These are phyloP conservation scores for Xylaria sp. DNA, from an alignment of 2,329 filamentous ascomycete genomes.

Conservation along the genomic window DNA sequence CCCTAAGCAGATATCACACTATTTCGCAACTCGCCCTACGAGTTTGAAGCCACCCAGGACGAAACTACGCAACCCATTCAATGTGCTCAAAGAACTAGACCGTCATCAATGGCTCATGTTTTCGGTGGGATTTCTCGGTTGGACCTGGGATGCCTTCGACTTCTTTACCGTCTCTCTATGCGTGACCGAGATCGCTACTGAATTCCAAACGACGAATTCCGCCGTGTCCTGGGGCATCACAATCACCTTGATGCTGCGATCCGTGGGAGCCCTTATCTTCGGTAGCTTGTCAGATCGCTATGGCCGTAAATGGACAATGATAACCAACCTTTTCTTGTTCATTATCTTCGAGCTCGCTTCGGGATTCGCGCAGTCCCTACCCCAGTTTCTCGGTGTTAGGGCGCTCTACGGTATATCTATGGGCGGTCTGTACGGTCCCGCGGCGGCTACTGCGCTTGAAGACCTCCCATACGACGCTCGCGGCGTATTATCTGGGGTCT, in stretches of 20 bases:
- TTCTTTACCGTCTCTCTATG: conserved; percentile 38
- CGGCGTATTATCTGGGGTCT: conserved; percentile 36
- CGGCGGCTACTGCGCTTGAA: conserved; percentile 38
- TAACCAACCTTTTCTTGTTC: conserved; percentile 35
- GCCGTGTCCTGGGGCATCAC: conserved; percentile 40
- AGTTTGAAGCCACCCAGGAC: conserved; percentile 50
- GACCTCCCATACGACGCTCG: conserved; percentile 39
- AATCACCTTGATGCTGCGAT: conserved; percentile 38
- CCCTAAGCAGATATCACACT: conserved; percentile 48
- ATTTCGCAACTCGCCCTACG: conserved; percentile 50
- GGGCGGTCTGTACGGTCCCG: conserved; percentile 39
- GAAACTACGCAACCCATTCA: conserved; percentile 45
- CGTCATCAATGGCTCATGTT: conserved; percentile 50
- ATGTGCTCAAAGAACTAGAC: conserved; percentile 46
- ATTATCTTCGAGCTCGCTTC: conserved; percentile 39
- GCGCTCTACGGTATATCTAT: conserved; percentile 40
- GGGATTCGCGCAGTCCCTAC: conserved; percentile 35
- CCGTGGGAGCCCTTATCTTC: conserved; percentile 36
- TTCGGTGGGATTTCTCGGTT: conserved; percentile 33
- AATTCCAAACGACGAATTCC: conserved; percentile 35
- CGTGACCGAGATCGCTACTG: conserved; percentile 38
- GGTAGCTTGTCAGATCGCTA: conserved; percentile 38
- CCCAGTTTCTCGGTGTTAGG: conserved; percentile 37
- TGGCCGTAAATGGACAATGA: conserved; percentile 38
- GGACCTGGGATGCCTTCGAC: conserved; percentile 40